Evolutionary conservation across 2,329 filamentous ascomycete species (phyloP).

Genomic region (Mollisia scopiformis): DNA sequence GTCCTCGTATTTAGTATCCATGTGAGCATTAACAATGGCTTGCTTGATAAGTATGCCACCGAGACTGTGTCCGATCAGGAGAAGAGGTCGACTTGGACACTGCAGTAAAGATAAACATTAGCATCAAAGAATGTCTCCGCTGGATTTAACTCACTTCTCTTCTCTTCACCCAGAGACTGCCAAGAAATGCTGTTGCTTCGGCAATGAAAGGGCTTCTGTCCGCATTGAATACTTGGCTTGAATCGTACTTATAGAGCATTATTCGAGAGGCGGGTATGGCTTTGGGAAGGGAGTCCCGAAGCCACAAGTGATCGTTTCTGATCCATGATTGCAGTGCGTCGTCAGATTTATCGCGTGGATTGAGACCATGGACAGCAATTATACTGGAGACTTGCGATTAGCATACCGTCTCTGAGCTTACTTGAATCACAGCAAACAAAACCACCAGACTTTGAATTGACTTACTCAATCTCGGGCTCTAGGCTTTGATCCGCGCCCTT

Average conservation of each 20-base stretch:
- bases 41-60: constrained; percentile 31
- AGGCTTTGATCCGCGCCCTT: background rate
- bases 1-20: background rate
- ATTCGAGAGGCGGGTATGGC: background rate
- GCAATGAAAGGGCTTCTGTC: background rate
- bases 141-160: background rate
- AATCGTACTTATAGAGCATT: background rate
- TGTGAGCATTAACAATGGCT: constrained; percentile 9
- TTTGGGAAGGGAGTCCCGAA: background rate
- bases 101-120: background rate
- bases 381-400: background rate
- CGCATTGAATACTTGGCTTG: background rate
- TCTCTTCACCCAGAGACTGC: background rate
- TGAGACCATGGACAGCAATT: background rate
- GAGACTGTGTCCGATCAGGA: constrained; percentile 28
- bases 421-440: no score
- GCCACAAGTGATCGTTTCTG: background rate
- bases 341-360: background rate
- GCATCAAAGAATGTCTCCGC: no score
- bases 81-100: background rate
- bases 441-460: no score
- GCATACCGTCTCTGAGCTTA: background rate
- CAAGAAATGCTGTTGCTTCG: background rate
- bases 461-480: background rate
- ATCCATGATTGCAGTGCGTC: background rate